These are phyloP conservation scores for Ceratocystis cubensis DNA, from an alignment of 2,329 filamentous ascomycete species.

Conservation along the genomic window DNA sequence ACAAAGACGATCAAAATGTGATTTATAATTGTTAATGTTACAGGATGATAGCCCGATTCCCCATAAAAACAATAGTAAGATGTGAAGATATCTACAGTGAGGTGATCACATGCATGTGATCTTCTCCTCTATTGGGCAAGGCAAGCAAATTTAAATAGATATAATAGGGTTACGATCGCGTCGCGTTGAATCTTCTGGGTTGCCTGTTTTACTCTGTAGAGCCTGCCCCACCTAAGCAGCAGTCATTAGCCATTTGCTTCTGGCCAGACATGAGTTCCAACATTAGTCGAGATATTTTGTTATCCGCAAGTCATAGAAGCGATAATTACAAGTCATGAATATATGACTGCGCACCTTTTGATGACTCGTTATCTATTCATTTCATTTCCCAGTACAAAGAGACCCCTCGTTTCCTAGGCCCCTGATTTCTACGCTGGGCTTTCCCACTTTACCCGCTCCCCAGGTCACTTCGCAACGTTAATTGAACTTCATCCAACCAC, in stretches of 20 bases:
- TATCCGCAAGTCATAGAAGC: not conserved
- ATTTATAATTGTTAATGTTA: too few species aligned
- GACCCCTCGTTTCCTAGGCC: not conserved
- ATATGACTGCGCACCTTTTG: not conserved
- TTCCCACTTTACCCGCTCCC: not conserved
- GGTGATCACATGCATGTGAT: too few species aligned
- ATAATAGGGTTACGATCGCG: not conserved
- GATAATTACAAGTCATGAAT: not conserved
- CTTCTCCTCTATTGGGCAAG: too few species aligned
- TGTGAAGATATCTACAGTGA: too few species aligned
- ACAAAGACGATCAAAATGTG: too few species aligned
- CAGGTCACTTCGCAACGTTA: not conserved
- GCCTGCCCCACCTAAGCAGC: not conserved
- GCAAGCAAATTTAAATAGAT: not conserved
- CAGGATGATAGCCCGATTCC: too few species aligned
- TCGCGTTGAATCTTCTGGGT: not conserved
- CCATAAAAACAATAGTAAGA: too few species aligned
- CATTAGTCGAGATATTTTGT: not conserved
- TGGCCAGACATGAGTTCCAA: not conserved
- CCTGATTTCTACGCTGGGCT: not conserved
- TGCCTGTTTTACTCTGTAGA: not conserved
- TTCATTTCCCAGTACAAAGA: not conserved
- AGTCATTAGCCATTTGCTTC: not conserved
- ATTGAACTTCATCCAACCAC: not conserved
- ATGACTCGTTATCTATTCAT: not conserved